phyloP scores from a whole-genome alignment of 371 early-diverging fungal species.

The Rhizomucor pusillus region DNA sequence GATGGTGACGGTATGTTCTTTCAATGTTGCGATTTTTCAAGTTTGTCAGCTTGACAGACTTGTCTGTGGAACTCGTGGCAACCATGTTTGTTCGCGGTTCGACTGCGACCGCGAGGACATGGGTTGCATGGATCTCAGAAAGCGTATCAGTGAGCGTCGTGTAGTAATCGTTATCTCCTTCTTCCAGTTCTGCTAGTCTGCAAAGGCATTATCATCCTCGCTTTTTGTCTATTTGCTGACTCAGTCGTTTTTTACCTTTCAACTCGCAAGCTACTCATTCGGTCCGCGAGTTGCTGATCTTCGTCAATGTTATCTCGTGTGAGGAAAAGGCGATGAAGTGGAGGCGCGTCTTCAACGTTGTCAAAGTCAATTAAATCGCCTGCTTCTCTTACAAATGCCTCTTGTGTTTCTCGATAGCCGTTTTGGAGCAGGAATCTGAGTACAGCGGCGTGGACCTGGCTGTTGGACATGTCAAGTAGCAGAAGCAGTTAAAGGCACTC shows the following conservation, averaged over 20 bases:
- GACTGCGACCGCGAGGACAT: constrained; percentile 51
- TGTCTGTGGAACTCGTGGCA: constrained; percentile 64
- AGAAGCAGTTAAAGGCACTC: neutral
- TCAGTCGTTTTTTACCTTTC: neutral
- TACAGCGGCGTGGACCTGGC: constrained; percentile 14
- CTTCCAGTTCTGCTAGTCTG: constrained; percentile 13
- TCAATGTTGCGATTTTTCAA: constrained; percentile 30
- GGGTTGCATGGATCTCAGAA: constrained; percentile 44
- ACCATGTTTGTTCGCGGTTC: constrained; percentile 35
- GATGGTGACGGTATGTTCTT: constrained; percentile 50
- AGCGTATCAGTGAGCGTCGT: constrained; percentile 16
- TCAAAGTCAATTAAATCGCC: constrained; percentile 12
- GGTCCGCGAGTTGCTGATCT: neutral
- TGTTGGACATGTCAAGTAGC: neutral
- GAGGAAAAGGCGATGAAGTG: constrained; percentile 3
- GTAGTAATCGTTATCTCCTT: constrained; percentile 32
- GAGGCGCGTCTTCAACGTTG: constrained; percentile 10
- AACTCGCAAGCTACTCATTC: constrained; percentile 6
- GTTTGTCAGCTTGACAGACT: constrained; percentile 57
- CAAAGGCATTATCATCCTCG: neutral
- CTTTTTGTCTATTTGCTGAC: neutral
- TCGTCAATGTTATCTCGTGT: neutral
- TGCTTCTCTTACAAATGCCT: constrained; percentile 17
- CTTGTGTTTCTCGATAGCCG: constrained; percentile 16
- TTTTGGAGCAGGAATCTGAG: constrained; percentile 15